Evolutionary conservation across 306 rosid genomes (phyloP), one percentile per base, ranked within the genome.

Genomic region (Acmispon strigosus): DNA sequence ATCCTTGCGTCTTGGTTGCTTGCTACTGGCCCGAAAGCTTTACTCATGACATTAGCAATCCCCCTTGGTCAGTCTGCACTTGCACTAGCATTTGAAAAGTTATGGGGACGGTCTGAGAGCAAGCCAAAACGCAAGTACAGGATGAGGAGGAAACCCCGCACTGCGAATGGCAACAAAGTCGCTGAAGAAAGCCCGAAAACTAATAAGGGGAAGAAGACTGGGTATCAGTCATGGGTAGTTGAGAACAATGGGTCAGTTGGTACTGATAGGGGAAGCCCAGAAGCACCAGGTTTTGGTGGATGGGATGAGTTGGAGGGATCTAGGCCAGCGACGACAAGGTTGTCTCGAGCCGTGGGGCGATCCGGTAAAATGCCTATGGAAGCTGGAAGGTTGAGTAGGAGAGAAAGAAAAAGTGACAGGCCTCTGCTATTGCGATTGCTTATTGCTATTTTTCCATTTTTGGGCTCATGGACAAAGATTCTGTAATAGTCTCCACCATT

Each of bases 401-500:
- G 83, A 65, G 88, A 82, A 13, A 77, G 86, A 56, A 89, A 81
- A 75, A 73, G 84, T n/a, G 90, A 82, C 52, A 87, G 86, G 10
- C 98, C 98, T 36, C 81, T 94, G 45, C 76, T 94, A 48, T 73
- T 94, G 78, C 88, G 98, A 72, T 76, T 94, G 81, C 84, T 90
- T 71, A 78, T 94, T 49, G 97, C 98, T 49, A 59, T 94, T 77
- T 90, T 94, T 70, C 98, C 98, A 53, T 90, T 94, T 84, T 69
- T 94, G 83, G 91, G 96, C 20, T 50, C 91, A 15, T 94, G 97
- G 97, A 90, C 96, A 77, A 90, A 81, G 88, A 89, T 94, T 85
- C 63, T 94, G 16, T 89, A 82, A 70, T 74, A 76, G 62, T 61
- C 32, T 37, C 18, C 59, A n/a, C 51, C 32, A 51, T 51, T 16